Evolutionary conservation across 2,329 filamentous ascomycete species (phyloP).

Genomic region (Phialophora macrospora): DNA sequence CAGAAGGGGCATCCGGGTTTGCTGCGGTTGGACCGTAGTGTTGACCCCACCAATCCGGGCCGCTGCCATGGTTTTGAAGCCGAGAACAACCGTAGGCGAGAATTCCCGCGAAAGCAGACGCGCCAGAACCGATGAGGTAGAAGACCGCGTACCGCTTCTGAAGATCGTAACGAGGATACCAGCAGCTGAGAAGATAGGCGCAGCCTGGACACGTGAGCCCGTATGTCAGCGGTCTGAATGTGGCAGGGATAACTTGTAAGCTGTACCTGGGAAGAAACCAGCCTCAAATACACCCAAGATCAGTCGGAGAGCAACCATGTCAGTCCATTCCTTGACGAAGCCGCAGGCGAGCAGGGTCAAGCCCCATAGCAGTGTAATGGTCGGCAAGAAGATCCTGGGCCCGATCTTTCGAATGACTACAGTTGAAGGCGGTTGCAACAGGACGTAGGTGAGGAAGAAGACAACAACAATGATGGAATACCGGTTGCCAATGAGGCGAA

Average conservation of each 20-base stretch:
- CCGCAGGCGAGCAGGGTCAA: conserved; percentile 47
- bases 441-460: conserved; percentile 74
- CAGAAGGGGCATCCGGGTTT: conserved; percentile 37
- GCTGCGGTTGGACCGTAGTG: conserved; percentile 35
- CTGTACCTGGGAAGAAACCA: conserved; percentile 67
- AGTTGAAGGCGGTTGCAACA: conserved; percentile 74
- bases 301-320: conserved; percentile 39
- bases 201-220: conserved; percentile 66
- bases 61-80: conserved; percentile 40
- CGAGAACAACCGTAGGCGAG: conserved; percentile 49
- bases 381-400: conserved; percentile 42
- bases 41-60: conserved; percentile 36
- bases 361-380: conserved; percentile 54
- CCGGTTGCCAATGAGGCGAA: conserved; percentile 33
- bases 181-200: conserved; percentile 73
- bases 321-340: conserved; percentile 41
- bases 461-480: conserved; percentile 68
- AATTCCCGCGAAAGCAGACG: conserved; percentile 46
- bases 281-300: conserved; percentile 69
- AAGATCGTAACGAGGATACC: conserved; percentile 60
- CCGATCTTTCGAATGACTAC: conserved; percentile 70
- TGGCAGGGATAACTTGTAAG: background rate
- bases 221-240: background rate
- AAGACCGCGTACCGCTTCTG: conserved; percentile 52
- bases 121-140: conserved; percentile 56